Conservation (phyloP, 2,329 filamentous ascomycete species). For the Xylaria sp. region DNA sequence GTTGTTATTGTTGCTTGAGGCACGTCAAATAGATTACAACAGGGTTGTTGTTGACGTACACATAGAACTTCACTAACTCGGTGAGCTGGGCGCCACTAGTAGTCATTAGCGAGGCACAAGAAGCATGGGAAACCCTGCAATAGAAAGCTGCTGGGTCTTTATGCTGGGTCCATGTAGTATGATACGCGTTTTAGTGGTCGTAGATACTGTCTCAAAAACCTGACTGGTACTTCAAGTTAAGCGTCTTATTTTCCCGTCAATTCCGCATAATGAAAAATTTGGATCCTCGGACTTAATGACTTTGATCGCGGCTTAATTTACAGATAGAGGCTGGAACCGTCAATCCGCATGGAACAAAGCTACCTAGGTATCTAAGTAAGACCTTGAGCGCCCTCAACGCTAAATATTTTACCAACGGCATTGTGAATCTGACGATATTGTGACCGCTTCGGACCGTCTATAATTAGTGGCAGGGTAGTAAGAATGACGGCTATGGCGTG, state of each 20-base stretch:
- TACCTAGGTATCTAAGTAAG: background rate
- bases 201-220: no score
- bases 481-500: slow-evolving; percentile 29
- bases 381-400: background rate
- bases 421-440: slow-evolving; percentile 17
- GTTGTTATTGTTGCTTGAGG: background rate
- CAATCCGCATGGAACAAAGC: no score
- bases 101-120: slow-evolving; percentile 2
- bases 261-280: no score
- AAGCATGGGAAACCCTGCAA: slow-evolving; percentile 15
- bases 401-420: background rate
- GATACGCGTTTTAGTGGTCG: no score
- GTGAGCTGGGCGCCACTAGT: slow-evolving; percentile 8
- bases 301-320: no score
- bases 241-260: no score
- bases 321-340: no score
- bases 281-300: no score
- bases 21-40: slow-evolving; percentile 21
- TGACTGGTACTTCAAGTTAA: no score
- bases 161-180: no score
- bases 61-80: slow-evolving; percentile 40
- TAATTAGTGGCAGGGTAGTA: background rate
- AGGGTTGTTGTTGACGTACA: slow-evolving; percentile 44
- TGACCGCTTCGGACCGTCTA: background rate
- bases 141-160: background rate